Evolutionary conservation across 2,329 filamentous ascomycete genomes (phyloP).

Genomic region (Phialocephala sp.): DNA sequence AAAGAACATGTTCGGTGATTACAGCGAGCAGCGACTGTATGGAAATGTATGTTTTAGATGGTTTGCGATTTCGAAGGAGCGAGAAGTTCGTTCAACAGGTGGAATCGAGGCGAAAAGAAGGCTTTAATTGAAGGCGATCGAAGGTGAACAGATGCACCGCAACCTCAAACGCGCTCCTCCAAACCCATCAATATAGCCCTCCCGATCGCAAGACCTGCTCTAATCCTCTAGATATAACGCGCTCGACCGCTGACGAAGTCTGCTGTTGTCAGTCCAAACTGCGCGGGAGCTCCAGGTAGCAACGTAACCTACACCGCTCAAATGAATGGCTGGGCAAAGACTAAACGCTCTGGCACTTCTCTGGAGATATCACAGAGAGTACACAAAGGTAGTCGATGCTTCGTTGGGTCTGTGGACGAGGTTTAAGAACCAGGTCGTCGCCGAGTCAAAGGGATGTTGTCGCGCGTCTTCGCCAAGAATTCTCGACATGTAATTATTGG

Average conservation of each 20-base stretch:
- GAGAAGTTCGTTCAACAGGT: constrained; percentile 7
- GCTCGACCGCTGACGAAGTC: constrained; percentile 34
- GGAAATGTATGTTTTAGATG: constrained; percentile 6
- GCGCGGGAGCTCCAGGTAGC: constrained; percentile 35
- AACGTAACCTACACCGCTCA: constrained; percentile 38
- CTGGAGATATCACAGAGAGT: constrained; percentile 41
- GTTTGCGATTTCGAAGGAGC: background rate
- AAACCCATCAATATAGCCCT: constrained; percentile 31
- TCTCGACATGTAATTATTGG: constrained; percentile 21
- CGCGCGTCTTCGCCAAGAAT: constrained; percentile 10
- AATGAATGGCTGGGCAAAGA: constrained; percentile 42
- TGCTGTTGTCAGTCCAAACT: constrained; percentile 40
- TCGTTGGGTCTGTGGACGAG: constrained; percentile 27
- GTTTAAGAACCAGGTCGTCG: constrained; percentile 29
- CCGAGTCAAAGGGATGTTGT: constrained; percentile 29
- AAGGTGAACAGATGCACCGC: constrained; percentile 16
- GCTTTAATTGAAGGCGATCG: constrained; percentile 10
- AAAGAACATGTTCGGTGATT: constrained; percentile 82
- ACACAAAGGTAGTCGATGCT: constrained; percentile 42
- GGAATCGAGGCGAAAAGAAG: constrained; percentile 26
- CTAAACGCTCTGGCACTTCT: constrained; percentile 41
- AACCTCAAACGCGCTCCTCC: constrained; percentile 25
- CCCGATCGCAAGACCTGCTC: constrained; percentile 26
- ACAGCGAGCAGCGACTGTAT: constrained; percentile 3
- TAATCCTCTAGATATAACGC: constrained; percentile 34